These are phyloP conservation scores for Metschnikowia henanensis DNA, from an alignment of 805 yeast species.

Conservation along the genomic window DNA sequence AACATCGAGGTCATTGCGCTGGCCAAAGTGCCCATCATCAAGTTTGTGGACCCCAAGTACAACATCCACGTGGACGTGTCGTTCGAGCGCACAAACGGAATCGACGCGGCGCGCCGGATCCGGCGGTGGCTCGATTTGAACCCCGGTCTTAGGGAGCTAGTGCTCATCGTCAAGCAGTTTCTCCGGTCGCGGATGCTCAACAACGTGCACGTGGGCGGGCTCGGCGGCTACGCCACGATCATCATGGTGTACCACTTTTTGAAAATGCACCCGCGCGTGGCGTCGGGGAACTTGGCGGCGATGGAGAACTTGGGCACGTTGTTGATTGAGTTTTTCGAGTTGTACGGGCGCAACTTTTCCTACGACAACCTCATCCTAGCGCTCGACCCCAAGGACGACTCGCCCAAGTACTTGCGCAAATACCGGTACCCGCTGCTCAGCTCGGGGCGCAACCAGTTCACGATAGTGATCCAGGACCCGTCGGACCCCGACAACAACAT, in stretches of 20 bases:
- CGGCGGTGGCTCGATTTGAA: conserved; percentile 69
- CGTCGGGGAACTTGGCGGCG: conserved; percentile 65
- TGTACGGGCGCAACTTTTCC: conserved; percentile 87
- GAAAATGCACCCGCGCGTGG: conserved; percentile 72
- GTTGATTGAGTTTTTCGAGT: conserved; percentile 87
- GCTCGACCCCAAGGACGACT: conserved; percentile 51
- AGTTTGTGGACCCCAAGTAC: conserved; percentile 74
- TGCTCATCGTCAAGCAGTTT: conserved; percentile 81
- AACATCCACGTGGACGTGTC: conserved; percentile 84
- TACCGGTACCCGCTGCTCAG: conserved; percentile 50
- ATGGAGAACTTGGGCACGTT: conserved; percentile 80
- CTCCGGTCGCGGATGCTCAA: conserved; percentile 74
- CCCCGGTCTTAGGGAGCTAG: conserved; percentile 82
- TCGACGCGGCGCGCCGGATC: conserved; percentile 78
- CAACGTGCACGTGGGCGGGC: conserved; percentile 89
- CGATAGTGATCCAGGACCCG: conserved; percentile 86
- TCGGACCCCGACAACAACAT: conserved; percentile 82
- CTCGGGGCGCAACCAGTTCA: conserved; percentile 53
- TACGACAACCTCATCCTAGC: conserved; percentile 77
- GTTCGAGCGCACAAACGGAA: conserved; percentile 81
- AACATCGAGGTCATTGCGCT: conserved; percentile 83
- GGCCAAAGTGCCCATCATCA: conserved; percentile 93
- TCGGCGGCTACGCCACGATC: conserved; percentile 93
- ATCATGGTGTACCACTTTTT: conserved; percentile 81
- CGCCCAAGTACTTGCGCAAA: conserved; percentile 62